Evolutionary conservation across 176 grass and related monocot genomes (phyloP).

Genomic region (Juncus inflexus): DNA sequence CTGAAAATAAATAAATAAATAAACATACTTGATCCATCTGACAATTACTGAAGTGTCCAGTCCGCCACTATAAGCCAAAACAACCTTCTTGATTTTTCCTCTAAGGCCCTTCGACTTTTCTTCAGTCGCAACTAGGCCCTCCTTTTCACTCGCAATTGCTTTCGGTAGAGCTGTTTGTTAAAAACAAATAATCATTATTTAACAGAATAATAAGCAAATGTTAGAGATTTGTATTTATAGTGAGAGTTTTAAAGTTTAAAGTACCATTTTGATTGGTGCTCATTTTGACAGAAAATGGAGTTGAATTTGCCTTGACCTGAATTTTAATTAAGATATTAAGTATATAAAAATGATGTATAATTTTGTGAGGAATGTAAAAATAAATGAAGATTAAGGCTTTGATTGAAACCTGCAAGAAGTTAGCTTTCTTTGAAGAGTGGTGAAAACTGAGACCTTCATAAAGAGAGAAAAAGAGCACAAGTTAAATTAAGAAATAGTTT

Average conservation of each 20-base stretch:
- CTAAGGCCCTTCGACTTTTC: slow-evolving; percentile 39
- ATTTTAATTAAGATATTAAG: background rate
- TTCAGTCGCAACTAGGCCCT: slow-evolving; percentile 22
- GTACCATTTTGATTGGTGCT: background rate
- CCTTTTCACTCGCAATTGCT: slow-evolving; percentile 41
- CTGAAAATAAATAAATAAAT: background rate
- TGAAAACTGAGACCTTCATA: too few relatives aligned
- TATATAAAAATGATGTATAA: too few relatives aligned
- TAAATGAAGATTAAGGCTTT: too few relatives aligned
- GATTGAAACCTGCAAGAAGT: too few relatives aligned
- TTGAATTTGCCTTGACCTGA: slow-evolving; percentile 13
- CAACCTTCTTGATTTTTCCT: slow-evolving; percentile 89
- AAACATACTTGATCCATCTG: slow-evolving; percentile 78
- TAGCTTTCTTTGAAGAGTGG: too few relatives aligned
- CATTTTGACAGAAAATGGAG: background rate
- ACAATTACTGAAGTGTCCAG: slow-evolving; percentile 97
- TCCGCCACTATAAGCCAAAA: slow-evolving; percentile 96
- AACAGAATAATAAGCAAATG: slow-evolving; percentile 9
- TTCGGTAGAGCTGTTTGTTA: slow-evolving; percentile 49
- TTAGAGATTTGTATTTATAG: too few relatives aligned
- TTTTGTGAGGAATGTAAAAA: too few relatives aligned
- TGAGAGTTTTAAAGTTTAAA: too few relatives aligned
- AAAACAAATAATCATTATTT: background rate
- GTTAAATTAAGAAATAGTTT: too few relatives aligned
- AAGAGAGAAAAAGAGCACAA: too few relatives aligned